Conservation (phyloP, 768 basidiomycete genomes). For the Galerina sulciceps region DNA sequence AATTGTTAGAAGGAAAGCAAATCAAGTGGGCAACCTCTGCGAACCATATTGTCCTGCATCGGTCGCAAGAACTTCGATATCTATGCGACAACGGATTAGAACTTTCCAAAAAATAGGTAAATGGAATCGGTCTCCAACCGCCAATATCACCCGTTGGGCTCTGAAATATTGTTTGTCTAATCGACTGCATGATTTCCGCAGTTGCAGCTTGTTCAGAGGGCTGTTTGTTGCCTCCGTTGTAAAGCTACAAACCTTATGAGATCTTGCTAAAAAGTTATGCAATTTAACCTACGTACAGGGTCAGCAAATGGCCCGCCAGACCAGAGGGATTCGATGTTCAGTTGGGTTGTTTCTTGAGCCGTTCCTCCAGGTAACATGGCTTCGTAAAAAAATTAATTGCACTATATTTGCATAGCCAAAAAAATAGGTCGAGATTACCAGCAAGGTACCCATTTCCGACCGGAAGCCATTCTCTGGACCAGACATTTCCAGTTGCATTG, state of each 20-base stretch:
- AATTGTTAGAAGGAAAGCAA: background rate
- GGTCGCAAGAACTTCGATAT: slow-evolving; percentile 55
- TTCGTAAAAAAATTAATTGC: slow-evolving; percentile 22
- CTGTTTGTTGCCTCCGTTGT: slow-evolving; percentile 73
- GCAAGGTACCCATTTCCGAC: slow-evolving; percentile 77
- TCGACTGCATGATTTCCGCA: slow-evolving; percentile 52
- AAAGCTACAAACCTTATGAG: slow-evolving; percentile 38
- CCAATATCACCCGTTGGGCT: slow-evolving; percentile 63
- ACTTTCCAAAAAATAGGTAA: background rate
- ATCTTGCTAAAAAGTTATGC: background rate
- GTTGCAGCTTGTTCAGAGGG: slow-evolving; percentile 45
- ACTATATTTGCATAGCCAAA: background rate
- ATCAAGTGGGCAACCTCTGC: background rate
- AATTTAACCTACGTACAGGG: slow-evolving; percentile 39
- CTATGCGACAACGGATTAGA: slow-evolving; percentile 32
- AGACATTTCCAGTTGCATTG: slow-evolving; percentile 50
- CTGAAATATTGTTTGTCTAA: slow-evolving; percentile 60
- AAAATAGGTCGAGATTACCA: slow-evolving; percentile 38
- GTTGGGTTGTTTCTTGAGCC: slow-evolving; percentile 58
- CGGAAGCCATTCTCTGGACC: slow-evolving; percentile 67
- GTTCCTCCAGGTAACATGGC: slow-evolving; percentile 72
- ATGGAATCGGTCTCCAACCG: slow-evolving; percentile 37
- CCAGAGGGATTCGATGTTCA: slow-evolving; percentile 82
- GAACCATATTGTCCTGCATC: slow-evolving; percentile 66
- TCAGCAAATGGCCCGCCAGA: slow-evolving; percentile 74